Evolutionary conservation across 1,284 basidiomycete species (phyloP).

Genomic region (Apiotrichum laibachii): DNA sequence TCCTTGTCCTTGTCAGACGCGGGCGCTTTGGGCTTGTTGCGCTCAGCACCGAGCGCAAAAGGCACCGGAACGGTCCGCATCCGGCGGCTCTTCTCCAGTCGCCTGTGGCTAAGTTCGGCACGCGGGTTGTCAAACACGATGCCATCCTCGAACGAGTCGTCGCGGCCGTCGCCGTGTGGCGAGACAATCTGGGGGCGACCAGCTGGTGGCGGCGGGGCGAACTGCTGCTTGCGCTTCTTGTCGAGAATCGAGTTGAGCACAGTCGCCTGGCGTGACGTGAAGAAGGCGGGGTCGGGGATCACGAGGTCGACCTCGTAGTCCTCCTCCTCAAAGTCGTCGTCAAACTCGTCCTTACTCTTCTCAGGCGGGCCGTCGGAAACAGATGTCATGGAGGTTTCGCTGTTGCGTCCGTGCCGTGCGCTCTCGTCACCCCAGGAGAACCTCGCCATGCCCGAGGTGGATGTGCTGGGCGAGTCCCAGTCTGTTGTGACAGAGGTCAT

Average conservation of each 20-base stretch:
- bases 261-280: constrained; percentile 31
- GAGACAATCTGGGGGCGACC: constrained; percentile 5
- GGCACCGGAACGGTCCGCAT: constrained; percentile 25
- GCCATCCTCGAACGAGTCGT: constrained; percentile 50
- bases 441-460: constrained; percentile 20
- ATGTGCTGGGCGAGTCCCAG: constrained; percentile 22
- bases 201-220: constrained; percentile 17
- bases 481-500: constrained; percentile 33
- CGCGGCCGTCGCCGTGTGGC: constrained; percentile 15
- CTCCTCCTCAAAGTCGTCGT: constrained; percentile 27
- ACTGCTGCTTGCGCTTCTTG: constrained; percentile 42
- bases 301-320: constrained; percentile 44
- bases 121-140: constrained; percentile 44
- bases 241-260: constrained; percentile 47
- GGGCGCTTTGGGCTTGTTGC: constrained; percentile 12
- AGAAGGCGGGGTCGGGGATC: constrained; percentile 42
- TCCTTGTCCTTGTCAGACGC: background rate
- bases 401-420: constrained; percentile 21
- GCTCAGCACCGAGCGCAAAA: constrained; percentile 17
- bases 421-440: constrained; percentile 33
- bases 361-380: constrained; percentile 35
- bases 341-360: constrained; percentile 14
- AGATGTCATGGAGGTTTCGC: constrained; percentile 41
- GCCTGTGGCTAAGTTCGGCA: constrained; percentile 38
- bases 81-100: constrained; percentile 28